phyloP scores from a whole-genome alignment of 2,329 filamentous ascomycete species.

The Sporothrix euskadiensis region DNA sequence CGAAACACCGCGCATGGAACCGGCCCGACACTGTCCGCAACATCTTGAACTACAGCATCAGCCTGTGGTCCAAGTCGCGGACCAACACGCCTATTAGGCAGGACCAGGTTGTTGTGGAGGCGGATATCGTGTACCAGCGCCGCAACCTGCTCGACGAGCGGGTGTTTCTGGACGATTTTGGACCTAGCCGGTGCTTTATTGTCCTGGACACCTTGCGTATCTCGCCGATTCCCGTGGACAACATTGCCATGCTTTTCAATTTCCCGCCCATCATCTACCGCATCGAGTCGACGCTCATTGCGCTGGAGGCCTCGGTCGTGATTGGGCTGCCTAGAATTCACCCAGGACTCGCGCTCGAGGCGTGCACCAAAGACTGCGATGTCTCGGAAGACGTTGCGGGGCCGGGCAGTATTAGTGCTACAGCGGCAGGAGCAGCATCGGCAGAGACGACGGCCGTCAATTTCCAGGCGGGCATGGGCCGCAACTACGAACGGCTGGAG shows the following conservation, averaged over 20 bases:
- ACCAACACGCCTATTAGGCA: slow-evolving; percentile 55
- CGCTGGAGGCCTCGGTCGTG: slow-evolving; percentile 68
- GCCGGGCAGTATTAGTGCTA: too few relatives aligned
- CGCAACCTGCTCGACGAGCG: slow-evolving; percentile 78
- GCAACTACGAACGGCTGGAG: slow-evolving; percentile 92
- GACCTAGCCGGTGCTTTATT: slow-evolving; percentile 59
- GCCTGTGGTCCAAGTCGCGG: slow-evolving; percentile 66
- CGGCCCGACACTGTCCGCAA: slow-evolving; percentile 46
- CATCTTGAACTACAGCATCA: slow-evolving; percentile 83
- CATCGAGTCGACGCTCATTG: slow-evolving; percentile 78
- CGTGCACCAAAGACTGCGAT: slow-evolving; percentile 89
- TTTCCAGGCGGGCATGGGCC: slow-evolving; percentile 82
- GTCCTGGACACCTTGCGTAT: slow-evolving; percentile 76
- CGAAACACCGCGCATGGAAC: slow-evolving; percentile 48
- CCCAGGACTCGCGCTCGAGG: slow-evolving; percentile 75
- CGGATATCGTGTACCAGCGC: slow-evolving; percentile 71
- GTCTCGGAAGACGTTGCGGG: slow-evolving; percentile 66
- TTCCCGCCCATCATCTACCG: slow-evolving; percentile 85
- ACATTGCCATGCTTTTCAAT: slow-evolving; percentile 72
- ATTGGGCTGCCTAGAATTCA: slow-evolving; percentile 62
- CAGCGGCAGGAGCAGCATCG: slow-evolving; percentile 44
- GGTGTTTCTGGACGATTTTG: slow-evolving; percentile 48
- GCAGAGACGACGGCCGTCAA: slow-evolving; percentile 68
- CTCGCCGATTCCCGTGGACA: slow-evolving; percentile 67
- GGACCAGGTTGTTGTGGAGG: slow-evolving; percentile 79